A percentile compares a stretch with the other conserved stretches of the same genome.
These are phyloP conservation scores for Colletotrichum scovillei DNA, from an alignment of 2,329 filamentous ascomycete genomes.

Conservation along the genomic window DNA sequence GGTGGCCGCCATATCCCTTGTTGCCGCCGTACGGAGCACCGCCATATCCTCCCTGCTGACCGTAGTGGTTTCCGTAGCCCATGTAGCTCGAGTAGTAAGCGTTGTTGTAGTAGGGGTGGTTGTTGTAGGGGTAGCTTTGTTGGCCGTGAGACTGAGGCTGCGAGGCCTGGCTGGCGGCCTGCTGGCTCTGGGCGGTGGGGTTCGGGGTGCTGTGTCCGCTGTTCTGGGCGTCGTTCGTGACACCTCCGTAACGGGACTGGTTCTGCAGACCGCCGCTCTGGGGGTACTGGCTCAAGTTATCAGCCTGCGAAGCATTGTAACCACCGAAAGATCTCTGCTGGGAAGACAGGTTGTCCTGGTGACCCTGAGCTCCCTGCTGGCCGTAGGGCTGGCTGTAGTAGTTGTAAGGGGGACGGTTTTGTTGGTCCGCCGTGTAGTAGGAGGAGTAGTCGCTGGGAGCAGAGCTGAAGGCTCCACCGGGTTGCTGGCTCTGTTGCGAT, in stretches of 20 bases:
- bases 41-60: constrained; percentile 63
- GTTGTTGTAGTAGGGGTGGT: constrained; percentile 70
- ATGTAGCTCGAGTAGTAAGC: constrained; percentile 73
- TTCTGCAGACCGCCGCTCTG: constrained; percentile 74
- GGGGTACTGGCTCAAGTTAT: constrained; percentile 76
- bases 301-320: constrained; percentile 74
- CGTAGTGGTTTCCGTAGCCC: constrained; percentile 61
- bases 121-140: constrained; percentile 62
- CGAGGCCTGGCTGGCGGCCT: constrained; percentile 53
- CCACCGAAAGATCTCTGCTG: constrained; percentile 84
- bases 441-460: constrained; percentile 83
- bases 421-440: constrained; percentile 84
- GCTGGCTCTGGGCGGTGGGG: constrained; percentile 71
- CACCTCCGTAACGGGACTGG: constrained; percentile 68
- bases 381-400: constrained; percentile 75
- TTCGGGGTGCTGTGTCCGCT: constrained; percentile 94
- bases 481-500: constrained; percentile 66
- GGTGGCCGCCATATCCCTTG: constrained; percentile 68
- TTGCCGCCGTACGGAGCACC: constrained; percentile 65
- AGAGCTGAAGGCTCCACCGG: constrained; percentile 76
- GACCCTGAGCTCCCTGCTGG: constrained; percentile 69
- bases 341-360: constrained; percentile 76
- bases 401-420: constrained; percentile 79
- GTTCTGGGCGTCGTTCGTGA: constrained; percentile 77
- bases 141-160: constrained; percentile 59